phyloP scores from a whole-genome alignment of 441 rosid species.

The Bocquillonia castaneifolia region DNA sequence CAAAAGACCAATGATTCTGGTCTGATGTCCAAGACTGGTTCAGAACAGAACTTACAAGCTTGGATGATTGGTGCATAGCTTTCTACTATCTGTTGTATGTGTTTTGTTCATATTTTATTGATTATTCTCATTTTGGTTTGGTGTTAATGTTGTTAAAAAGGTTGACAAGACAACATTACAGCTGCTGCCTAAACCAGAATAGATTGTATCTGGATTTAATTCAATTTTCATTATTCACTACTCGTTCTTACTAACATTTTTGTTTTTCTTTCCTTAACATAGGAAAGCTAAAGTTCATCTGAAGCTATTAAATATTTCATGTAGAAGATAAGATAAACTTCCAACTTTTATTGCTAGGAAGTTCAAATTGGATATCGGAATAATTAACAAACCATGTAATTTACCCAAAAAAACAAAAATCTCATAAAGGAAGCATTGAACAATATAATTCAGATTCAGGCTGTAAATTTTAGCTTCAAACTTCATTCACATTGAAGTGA shows the following conservation, averaged over 20 bases:
- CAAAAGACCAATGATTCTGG: slow-evolving; percentile 1
- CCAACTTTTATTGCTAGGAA: not conserved
- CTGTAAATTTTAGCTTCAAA: not conserved
- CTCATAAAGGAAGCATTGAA: not conserved
- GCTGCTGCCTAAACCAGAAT: not conserved
- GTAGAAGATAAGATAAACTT: too few species aligned
- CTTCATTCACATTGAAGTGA: not conserved
- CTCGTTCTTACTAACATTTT: not conserved
- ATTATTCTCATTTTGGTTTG: not conserved
- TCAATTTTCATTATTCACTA: not conserved
- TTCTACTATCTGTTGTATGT: too few species aligned
- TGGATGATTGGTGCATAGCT: too few species aligned
- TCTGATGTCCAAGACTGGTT: not conserved
- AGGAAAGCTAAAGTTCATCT: not conserved
- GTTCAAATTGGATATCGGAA: not conserved
- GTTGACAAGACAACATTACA: too few species aligned
- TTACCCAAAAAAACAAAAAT: not conserved
- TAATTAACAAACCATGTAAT: not conserved
- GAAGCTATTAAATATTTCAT: too few species aligned
- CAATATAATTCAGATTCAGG: not conserved
- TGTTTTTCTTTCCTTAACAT: too few species aligned
- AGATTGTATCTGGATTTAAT: too few species aligned
- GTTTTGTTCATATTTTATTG: not conserved
- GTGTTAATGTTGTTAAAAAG: too few species aligned
- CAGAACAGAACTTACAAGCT: not conserved